phyloP scores from a whole-genome alignment of 2,329 filamentous ascomycete genomes.

The Diplodia sapinea region DNA sequence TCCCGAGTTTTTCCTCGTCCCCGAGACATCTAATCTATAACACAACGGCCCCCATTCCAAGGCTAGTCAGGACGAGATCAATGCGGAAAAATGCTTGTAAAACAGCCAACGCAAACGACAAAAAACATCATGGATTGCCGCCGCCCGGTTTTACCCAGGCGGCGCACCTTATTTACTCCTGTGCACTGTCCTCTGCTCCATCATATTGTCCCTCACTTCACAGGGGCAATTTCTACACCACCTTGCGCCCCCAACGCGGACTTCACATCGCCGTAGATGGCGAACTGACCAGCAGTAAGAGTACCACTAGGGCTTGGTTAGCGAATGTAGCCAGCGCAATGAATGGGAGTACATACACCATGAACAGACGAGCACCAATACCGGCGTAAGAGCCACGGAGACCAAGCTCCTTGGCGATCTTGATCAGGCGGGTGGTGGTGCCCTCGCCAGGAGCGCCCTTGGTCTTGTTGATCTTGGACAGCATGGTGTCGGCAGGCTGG shows the following conservation, averaged over 20 bases:
- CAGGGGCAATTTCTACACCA: constrained; percentile 29
- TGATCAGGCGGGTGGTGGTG: constrained; percentile 78
- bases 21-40: constrained; percentile 30
- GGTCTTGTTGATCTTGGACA: constrained; percentile 96
- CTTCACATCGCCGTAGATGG: constrained; percentile 94
- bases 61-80: constrained; percentile 26
- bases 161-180: too few species aligned
- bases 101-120: constrained; percentile 17
- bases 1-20: constrained; percentile 10
- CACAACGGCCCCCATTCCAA: constrained; percentile 25
- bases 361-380: constrained; percentile 80
- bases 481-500: constrained; percentile 91
- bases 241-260: too few species aligned
- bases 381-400: constrained; percentile 77
- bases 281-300: constrained; percentile 70
- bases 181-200: too few species aligned
- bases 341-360: constrained; percentile 48
- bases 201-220: too few species aligned
- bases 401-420: constrained; percentile 87
- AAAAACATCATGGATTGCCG: constrained; percentile 23
- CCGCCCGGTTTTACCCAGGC: constrained; percentile 14
- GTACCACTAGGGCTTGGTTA: constrained; percentile 60
- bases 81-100: constrained; percentile 26
- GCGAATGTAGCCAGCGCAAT: constrained; percentile 18
- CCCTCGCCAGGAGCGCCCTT: constrained; percentile 85